Base-by-base conservation (phyloP, 495 filamentous ascomycete species). In the Astrothelium macrocarpum region DNA sequence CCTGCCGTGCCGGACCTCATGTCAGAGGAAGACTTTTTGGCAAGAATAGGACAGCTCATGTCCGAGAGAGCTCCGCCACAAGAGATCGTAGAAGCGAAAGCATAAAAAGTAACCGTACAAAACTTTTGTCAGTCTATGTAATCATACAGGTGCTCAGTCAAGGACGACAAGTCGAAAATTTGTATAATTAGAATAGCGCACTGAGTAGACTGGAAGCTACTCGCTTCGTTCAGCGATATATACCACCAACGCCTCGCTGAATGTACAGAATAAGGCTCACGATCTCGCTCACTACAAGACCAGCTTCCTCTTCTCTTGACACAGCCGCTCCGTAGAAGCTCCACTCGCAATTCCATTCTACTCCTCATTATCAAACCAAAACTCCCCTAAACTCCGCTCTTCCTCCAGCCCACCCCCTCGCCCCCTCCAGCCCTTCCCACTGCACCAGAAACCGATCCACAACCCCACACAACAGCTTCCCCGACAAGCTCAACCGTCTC, bases 401-500 rank as follows among this genome's bases (percentile, higher is more conserved):
- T 11, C 71, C 71, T 20, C 67, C 71, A 34, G 42, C 79, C 62
- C 69, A 71, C 20, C 74, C 76, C 36, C 74, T 78, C 88, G 68
- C 72, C 18, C 74, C 76, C 39, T 74, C 79, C 64, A 88, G 73
- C 59, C 76, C 71, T 65, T 80, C 78, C 89, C 89, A 91, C 74
- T 91, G 89, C 66, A 91, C 89, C 34, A 91, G 62, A 66, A 91
- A 88, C 62, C 81, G 77, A 75, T 93, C 84, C 58, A 85, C 86
- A 53, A 87, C 68, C 62, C 71, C 74, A 42, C 85, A 70, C 60
- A 97, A 76, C 5, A 97, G 73, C 65, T 81, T 82, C 7, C 93
- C 92, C 62, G 87, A 91, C 59, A 95, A 73, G 77, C 93, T 97
- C 69, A 96, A 71, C 11, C 80, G 85, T 62, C 78, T 83, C 2